Base-by-base conservation (phyloP, 306 rosid species). In the Comarum palustre region DNA sequence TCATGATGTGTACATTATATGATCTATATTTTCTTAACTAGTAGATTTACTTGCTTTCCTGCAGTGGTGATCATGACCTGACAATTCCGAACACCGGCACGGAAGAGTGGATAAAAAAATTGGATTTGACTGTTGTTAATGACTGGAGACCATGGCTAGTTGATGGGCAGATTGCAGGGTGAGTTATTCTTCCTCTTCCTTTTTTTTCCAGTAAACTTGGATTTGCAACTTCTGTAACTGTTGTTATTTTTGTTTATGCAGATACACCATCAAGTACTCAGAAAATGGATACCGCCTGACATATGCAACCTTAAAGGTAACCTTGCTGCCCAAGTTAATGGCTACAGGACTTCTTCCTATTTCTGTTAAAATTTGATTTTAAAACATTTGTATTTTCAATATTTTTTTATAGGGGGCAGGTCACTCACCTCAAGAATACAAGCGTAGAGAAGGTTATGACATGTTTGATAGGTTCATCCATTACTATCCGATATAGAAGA, bases 51-150 rank as follows among this genome's bases (percentile, higher is more conserved):
- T 34, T 38, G 20, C 14, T 43, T 8, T 45, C 20, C 4, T 71
- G 72, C 66, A 77, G 81, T n/a, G 81, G 81, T 45, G 81, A 77
- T 54, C 81, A 77, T 62, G 81, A 77, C 55, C 69, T 77, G 14
- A 7, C 14, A 27, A 62, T 77, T 41, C 81, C 81, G 5, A 71
- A 71, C 52, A 70, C 57, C 10, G 75, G 76, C 0, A 71, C 81
- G 1, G 71, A 77, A 51, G 32, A 71, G 45, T 77, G 81, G 81
- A 63, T 77, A 42, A 71, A 71, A 64, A 7, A 3, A 8, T 34
- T 77, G 27, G 55, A 42, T 22, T 71, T 77, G 51, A 63, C 72
- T 12, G 32, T 71, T 48, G 76, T 70, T 50, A 52, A 70, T 63
- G 81, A 51, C 51, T 71, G 81, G 81, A 55, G 67, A 20, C 72